phyloP scores from a whole-genome alignment of 805 yeast species.

The Pichia pseudocactophila region DNA sequence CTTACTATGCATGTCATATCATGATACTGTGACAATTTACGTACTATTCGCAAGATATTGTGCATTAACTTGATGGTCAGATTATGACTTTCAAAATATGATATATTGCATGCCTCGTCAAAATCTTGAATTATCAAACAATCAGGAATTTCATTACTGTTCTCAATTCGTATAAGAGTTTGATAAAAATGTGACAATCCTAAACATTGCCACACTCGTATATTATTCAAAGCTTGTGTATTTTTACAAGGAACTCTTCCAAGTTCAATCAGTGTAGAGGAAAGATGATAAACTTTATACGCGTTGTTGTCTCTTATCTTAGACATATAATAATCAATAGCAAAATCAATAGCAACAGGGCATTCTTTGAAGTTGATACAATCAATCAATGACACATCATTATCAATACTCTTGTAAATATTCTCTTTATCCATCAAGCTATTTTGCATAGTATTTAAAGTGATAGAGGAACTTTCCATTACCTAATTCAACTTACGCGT shows the following conservation, averaged over 20 bases:
- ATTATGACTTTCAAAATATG: conserved; percentile 16
- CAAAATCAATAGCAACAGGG: conserved; percentile 10
- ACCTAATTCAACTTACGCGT: too few relatives aligned
- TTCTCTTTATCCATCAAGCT: neutral
- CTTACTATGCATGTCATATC: conserved; percentile 19
- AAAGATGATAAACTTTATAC: conserved; percentile 11
- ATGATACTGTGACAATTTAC: conserved; percentile 17
- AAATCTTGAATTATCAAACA: conserved; percentile 23
- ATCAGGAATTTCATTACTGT: neutral
- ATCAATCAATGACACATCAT: neutral
- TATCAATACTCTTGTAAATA: neutral
- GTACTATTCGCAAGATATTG: conserved; percentile 10
- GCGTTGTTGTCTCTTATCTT: neutral
- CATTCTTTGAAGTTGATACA: neutral
- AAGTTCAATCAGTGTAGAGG: conserved; percentile 2
- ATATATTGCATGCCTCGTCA: conserved; percentile 20
- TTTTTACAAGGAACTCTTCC: conserved; percentile 1
- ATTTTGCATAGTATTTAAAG: too few relatives aligned
- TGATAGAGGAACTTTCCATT: too few relatives aligned
- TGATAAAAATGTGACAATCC: neutral
- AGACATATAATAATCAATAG: conserved; percentile 14
- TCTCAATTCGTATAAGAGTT: neutral
- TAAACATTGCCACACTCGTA: conserved; percentile 1
- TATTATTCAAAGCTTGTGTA: neutral
- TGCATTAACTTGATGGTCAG: conserved; percentile 4